Conservation (phyloP, 2,329 filamentous ascomycete species). For the Penicillium expansum region DNA sequence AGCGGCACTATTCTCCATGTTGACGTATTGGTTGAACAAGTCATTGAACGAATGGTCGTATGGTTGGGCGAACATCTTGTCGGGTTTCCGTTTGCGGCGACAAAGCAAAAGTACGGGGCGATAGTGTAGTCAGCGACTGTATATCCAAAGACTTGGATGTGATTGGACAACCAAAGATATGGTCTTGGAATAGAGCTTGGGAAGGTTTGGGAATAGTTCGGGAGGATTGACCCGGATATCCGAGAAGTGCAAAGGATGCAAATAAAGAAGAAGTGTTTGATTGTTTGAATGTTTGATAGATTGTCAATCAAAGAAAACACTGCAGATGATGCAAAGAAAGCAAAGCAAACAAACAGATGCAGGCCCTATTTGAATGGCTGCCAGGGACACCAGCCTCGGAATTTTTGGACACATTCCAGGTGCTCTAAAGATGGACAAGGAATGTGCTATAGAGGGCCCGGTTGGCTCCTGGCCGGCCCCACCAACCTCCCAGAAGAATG, state of each 20-base stretch:
- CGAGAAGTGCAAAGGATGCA: conserved; percentile 25
- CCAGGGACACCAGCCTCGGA: conserved; percentile 34
- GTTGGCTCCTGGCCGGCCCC: conserved; percentile 21
- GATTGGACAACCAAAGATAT: conserved; percentile 31
- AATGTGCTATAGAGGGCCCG: conserved; percentile 31
- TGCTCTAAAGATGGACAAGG: conserved; percentile 33
- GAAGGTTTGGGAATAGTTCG: conserved; percentile 17
- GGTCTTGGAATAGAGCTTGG: conserved; percentile 20
- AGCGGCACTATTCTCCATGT: conserved; percentile 54
- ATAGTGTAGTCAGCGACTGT: conserved; percentile 22
- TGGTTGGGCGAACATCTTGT: conserved; percentile 49
- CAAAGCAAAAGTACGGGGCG: neutral
- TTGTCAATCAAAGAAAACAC: conserved; percentile 41
- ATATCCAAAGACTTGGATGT: conserved; percentile 22
- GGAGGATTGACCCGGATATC: conserved; percentile 21
- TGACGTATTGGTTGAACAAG: conserved; percentile 63
- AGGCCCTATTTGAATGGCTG: conserved; percentile 40
- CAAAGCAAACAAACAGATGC: conserved; percentile 45
- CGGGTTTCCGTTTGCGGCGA: conserved; percentile 45
- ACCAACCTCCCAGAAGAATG: conserved; percentile 24
- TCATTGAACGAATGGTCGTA: conserved; percentile 57
- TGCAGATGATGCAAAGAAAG: conserved; percentile 43
- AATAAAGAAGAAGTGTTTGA: conserved; percentile 16
- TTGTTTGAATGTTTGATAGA: conserved; percentile 33
- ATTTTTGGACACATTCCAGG: conserved; percentile 37